Conservation (phyloP, 2,329 filamentous ascomycete species). For the Chrysoporthe austroafricana region DNA sequence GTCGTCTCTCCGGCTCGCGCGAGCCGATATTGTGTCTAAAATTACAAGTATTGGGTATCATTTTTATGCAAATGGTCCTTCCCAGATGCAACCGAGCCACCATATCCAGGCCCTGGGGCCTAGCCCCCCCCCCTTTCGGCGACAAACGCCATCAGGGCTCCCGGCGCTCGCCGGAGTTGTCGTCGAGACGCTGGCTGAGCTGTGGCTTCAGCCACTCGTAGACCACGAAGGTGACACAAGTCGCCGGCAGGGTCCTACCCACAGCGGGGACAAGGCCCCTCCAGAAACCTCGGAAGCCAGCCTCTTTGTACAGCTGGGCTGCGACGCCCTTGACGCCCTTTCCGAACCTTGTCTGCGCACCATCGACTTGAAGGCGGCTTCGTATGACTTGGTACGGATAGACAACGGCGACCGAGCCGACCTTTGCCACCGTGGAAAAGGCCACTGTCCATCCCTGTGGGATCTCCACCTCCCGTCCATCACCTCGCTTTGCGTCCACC, state of each 20-base stretch:
- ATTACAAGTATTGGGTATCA: slow-evolving; percentile 11
- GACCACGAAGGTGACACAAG: slow-evolving; percentile 94
- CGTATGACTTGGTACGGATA: slow-evolving; percentile 96
- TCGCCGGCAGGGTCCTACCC: slow-evolving; percentile 89
- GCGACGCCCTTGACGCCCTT: slow-evolving; percentile 73
- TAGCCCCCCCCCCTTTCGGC: not conserved
- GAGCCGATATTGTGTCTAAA: slow-evolving; percentile 10
- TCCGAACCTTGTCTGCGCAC: slow-evolving; percentile 75
- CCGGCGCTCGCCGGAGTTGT: not conserved
- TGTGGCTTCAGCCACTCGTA: slow-evolving; percentile 91
- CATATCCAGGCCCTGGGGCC: not conserved
- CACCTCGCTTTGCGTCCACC: slow-evolving; percentile 33
- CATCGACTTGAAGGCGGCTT: slow-evolving; percentile 85
- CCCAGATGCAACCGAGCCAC: slow-evolving; percentile 2
- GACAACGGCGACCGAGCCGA: slow-evolving; percentile 85
- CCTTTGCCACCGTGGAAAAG: slow-evolving; percentile 79
- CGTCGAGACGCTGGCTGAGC: slow-evolving; percentile 43
- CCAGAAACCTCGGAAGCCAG: slow-evolving; percentile 86
- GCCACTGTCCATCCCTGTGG: slow-evolving; percentile 78
- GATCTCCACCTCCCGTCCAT: slow-evolving; percentile 47
- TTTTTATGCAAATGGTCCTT: slow-evolving; percentile 5
- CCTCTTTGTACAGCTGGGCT: slow-evolving; percentile 73
- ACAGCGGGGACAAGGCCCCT: slow-evolving; percentile 87
- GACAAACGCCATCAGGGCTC: not conserved
- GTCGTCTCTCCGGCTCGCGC: not conserved